Percentiles rank a stretch among this genome's conserved stretches.
Evolutionary conservation across 768 basidiomycete species (phyloP).

Genomic region (Kwoniella heveanensis): DNA sequence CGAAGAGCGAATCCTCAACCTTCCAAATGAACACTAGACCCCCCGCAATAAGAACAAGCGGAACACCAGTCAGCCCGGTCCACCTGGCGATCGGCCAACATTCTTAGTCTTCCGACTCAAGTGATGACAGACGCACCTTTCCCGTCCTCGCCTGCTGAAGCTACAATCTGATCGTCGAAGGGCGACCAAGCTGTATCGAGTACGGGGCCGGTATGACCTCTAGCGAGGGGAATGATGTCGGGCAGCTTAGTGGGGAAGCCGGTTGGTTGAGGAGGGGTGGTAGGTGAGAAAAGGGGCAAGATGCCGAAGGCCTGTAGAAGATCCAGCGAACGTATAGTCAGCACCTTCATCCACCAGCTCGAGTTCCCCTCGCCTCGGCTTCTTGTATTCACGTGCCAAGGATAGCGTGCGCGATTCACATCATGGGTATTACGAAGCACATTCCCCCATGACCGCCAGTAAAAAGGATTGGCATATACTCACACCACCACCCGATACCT

Average conservation of each 20-base stretch:
- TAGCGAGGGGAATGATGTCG: slow-evolving; percentile 86
- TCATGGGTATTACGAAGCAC: too few relatives aligned
- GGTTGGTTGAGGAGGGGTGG: slow-evolving; percentile 66
- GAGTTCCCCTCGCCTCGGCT: too few relatives aligned
- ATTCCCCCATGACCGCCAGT: too few relatives aligned
- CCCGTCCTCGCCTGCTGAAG: slow-evolving; percentile 91
- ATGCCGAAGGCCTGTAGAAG: slow-evolving; percentile 83
- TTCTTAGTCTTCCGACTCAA: too few relatives aligned
- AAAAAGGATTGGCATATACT: slow-evolving; percentile 22
- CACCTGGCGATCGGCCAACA: too few relatives aligned
- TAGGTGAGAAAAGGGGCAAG: slow-evolving; percentile 65
- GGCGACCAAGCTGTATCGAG: slow-evolving; percentile 98
- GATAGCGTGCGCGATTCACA: too few relatives aligned
- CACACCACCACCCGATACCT: slow-evolving; percentile 57
- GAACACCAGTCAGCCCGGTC: background rate
- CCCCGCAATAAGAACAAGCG: too few relatives aligned
- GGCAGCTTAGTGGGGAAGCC: slow-evolving; percentile 76
- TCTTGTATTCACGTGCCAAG: too few relatives aligned
- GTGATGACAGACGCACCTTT: slow-evolving; percentile 59
- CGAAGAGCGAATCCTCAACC: slow-evolving; percentile 70
- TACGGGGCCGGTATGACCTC: slow-evolving; percentile 63
- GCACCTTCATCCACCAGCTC: too few relatives aligned
- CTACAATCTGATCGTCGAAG: slow-evolving; percentile 86
- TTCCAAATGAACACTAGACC: slow-evolving; percentile 75
- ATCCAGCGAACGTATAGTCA: too few relatives aligned